Percentiles rank a stretch among this genome's conserved stretches.
These are phyloP conservation scores for Juglanconis juglandina DNA, from an alignment of 2,329 filamentous ascomycete genomes.

Conservation along the genomic window DNA sequence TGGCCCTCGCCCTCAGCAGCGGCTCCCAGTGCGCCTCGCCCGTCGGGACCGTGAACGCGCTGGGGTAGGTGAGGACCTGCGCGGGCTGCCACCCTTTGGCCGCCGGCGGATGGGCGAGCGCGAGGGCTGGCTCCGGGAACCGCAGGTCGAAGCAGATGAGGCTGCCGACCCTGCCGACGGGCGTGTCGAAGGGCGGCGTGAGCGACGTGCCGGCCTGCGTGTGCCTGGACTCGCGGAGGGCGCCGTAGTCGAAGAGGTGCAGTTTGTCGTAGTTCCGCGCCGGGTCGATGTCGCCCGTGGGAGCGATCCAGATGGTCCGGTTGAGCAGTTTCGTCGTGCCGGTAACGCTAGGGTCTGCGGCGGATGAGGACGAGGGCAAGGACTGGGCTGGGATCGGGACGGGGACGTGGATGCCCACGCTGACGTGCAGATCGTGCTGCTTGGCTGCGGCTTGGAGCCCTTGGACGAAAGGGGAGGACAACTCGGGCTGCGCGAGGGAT, in stretches of 20 bases:
- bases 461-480: slow-evolving; percentile 67
- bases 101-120: slow-evolving; percentile 49
- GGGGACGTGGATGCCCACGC: slow-evolving; percentile 84
- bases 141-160: slow-evolving; percentile 90
- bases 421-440: slow-evolving; percentile 64
- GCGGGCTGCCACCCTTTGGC: slow-evolving; percentile 44
- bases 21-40: slow-evolving; percentile 83
- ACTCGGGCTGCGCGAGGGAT: slow-evolving; percentile 64
- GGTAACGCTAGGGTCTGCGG: not conserved
- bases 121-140: slow-evolving; percentile 72
- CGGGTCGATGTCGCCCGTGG: slow-evolving; percentile 39
- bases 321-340: slow-evolving; percentile 43
- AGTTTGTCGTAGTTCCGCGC: slow-evolving; percentile 72
- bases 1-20: slow-evolving; percentile 73
- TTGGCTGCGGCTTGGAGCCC: slow-evolving; percentile 70
- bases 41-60: slow-evolving; percentile 84
- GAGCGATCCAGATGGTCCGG: slow-evolving; percentile 50
- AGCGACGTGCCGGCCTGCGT: slow-evolving; percentile 55
- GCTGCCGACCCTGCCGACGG: slow-evolving; percentile 71
- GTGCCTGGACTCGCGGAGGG: slow-evolving; percentile 34
- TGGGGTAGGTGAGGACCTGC: slow-evolving; percentile 80
- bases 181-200: slow-evolving; percentile 66
- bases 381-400: slow-evolving; percentile 35
- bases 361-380: slow-evolving; percentile 6
- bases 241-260: slow-evolving; percentile 76